Conservation (phyloP, 1,284 basidiomycete species). For the Marasmius tenuissimus region DNA sequence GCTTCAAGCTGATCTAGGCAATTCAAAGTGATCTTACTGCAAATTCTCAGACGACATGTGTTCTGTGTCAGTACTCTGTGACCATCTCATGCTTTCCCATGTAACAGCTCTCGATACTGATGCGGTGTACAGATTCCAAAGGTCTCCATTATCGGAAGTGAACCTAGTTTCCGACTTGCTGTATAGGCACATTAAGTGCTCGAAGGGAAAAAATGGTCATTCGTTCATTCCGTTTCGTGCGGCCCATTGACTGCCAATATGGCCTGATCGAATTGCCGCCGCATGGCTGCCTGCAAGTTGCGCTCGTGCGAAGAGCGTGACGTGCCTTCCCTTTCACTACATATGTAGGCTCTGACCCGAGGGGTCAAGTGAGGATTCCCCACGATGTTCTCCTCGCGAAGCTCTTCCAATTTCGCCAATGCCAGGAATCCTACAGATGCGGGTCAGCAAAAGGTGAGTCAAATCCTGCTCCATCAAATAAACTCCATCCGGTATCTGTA, state of each 20-base stretch:
- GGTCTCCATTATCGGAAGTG: too few species aligned
- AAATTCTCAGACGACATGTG: too few species aligned
- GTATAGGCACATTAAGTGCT: background rate
- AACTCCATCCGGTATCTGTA: background rate
- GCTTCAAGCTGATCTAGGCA: too few species aligned
- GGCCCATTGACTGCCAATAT: background rate
- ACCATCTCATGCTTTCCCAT: too few species aligned
- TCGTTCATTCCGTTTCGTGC: background rate
- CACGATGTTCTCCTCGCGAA: background rate
- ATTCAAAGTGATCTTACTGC: too few species aligned
- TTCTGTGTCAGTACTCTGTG: too few species aligned
- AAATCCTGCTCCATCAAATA: background rate
- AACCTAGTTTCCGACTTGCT: too few species aligned
- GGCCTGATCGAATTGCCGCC: background rate
- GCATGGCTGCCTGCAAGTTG: slow-evolving; percentile 2
- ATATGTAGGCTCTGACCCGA: background rate
- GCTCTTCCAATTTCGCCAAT: background rate
- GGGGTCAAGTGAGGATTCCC: background rate
- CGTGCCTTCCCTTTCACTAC: background rate
- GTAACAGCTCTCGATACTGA: too few species aligned
- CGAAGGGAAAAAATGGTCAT: background rate
- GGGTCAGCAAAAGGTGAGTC: slow-evolving; percentile 18
- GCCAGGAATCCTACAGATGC: background rate
- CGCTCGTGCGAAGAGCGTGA: background rate
- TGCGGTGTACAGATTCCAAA: too few species aligned